Evolutionary conservation across 2,329 filamentous ascomycete species (phyloP), one percentile per base, ranked within the genome.

Genomic region (Neofusicoccum cordaticola): DNA sequence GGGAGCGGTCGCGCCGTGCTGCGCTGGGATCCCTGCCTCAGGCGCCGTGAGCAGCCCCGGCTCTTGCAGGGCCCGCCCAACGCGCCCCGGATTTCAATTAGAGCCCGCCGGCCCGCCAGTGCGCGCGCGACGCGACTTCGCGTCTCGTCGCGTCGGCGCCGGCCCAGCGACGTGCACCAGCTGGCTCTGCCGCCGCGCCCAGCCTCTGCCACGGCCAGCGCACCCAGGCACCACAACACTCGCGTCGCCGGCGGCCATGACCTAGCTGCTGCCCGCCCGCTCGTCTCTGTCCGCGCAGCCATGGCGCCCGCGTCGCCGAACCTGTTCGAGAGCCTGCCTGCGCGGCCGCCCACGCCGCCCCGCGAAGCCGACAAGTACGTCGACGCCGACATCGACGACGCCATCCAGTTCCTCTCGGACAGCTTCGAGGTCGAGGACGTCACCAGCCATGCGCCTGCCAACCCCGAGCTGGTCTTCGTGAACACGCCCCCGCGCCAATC

Each of bases 281-380:
- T 52, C 41, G 35, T 62, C 60, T 6, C 34, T 35, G 11, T 31
- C 45, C 15, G 47, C 45, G 27, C 50, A 52, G 56, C 52, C 37
- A 65, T 60, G 63, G 51, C 78, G 76, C 74, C 76, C 70, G 75
- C 73, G 66, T 74, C 74, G 66, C 63, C 69, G 70, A 73, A 73
- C 60, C 71, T 73, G 62, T 78, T 84, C 70, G 77, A 81, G 65
- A 75, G 76, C 62, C 75, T 85, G 69, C 79, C 82, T 71, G 75
- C 78, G 74, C 82, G 83, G 70, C 84, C 84, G 67, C 84, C 84
- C 17, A 86, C 84, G 71, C 84, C 85, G 69, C 85, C 84, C 42
- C 81, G 81, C 76, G 82, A 80, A 68, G 65, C 77, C 65, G 66
- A 77, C 35, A 69, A 70, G 66, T 71, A 70, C 51, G 70, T 79